These are phyloP conservation scores for Thamnidium elegans DNA, from an alignment of 192 early-diverging fungal genomes.

Conservation along the genomic window DNA sequence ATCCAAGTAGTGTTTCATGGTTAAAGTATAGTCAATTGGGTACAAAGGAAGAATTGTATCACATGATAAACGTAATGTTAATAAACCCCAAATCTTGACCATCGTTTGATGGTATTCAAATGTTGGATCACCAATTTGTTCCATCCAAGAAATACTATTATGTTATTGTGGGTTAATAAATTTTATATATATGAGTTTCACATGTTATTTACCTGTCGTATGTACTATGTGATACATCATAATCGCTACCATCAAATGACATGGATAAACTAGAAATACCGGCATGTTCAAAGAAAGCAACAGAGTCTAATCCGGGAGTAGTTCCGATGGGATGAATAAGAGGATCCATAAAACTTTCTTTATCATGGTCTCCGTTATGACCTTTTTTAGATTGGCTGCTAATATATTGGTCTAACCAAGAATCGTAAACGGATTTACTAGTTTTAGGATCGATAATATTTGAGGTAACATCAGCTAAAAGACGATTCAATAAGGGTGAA, in stretches of 20 bases:
- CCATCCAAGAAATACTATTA: conserved; percentile 55
- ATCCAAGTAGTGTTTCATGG: conserved; percentile 34
- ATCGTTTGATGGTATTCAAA: conserved; percentile 51
- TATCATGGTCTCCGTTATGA: neutral
- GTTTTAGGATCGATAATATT: conserved; percentile 43
- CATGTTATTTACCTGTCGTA: conserved; percentile 43
- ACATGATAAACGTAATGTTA: conserved; percentile 42
- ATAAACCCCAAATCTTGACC: conserved; percentile 43
- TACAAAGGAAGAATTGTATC: conserved; percentile 39
- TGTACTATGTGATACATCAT: conserved; percentile 55
- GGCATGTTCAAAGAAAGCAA: conserved; percentile 53
- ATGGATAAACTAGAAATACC: conserved; percentile 55
- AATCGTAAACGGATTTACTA: conserved; percentile 45
- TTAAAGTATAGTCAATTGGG: conserved; percentile 41
- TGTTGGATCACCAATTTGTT: conserved; percentile 50
- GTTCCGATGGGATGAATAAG: neutral
- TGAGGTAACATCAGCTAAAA: conserved; percentile 46
- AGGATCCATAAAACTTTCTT: neutral
- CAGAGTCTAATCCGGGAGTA: conserved; percentile 40
- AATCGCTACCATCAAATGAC: conserved; percentile 41
- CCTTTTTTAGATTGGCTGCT: too few relatives aligned
- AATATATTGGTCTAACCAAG: conserved; percentile 30
- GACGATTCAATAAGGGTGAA: conserved; percentile 43
- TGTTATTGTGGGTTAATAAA: too few relatives aligned
- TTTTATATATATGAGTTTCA: neutral